Percentiles rank a stretch among this genome's conserved stretches.
These are phyloP conservation scores for Helichrysum umbraculigerum DNA, from an alignment of 129 eudicot species.

Conservation along the genomic window DNA sequence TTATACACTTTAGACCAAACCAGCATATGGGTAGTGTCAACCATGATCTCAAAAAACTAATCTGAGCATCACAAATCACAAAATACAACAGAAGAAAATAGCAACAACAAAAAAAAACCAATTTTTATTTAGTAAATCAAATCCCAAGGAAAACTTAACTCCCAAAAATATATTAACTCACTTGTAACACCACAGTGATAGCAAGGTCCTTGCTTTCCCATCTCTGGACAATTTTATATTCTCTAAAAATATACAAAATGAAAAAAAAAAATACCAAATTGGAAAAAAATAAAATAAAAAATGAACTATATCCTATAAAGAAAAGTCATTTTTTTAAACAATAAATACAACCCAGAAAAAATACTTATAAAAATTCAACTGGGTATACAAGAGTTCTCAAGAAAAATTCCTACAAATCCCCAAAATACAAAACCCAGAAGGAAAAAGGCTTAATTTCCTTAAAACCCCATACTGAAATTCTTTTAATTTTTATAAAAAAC, in stretches of 20 bases:
- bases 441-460: constrained; percentile 33
- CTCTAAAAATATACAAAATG: constrained; percentile 27
- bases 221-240: constrained; percentile 36
- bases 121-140: constrained; percentile 27
- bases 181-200: constrained; percentile 99
- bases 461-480: constrained; percentile 23
- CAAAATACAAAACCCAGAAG: constrained; percentile 48
- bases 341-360: constrained; percentile 35
- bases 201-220: constrained; percentile 99
- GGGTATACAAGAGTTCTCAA: constrained; percentile 41
- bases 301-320: constrained; percentile 32
- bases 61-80: constrained; percentile 25
- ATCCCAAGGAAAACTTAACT: constrained; percentile 5
- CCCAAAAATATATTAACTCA: constrained; percentile 58
- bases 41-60: constrained; percentile 43
- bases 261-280: constrained; percentile 23
- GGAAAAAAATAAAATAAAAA: constrained; percentile 23
- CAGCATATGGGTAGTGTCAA: constrained; percentile 41
- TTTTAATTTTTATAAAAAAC: background rate
- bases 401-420: constrained; percentile 44
- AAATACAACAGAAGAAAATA: constrained; percentile 1
- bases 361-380: constrained; percentile 30
- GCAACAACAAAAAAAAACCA: constrained; percentile 24
- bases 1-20: constrained; percentile 28
- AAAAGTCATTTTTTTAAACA: constrained; percentile 28